A percentile compares a stretch with the other conserved stretches of the same genome.
Evolutionary conservation across 2,329 filamentous ascomycete genomes (phyloP).

Genomic region (Ascosphaera apis): DNA sequence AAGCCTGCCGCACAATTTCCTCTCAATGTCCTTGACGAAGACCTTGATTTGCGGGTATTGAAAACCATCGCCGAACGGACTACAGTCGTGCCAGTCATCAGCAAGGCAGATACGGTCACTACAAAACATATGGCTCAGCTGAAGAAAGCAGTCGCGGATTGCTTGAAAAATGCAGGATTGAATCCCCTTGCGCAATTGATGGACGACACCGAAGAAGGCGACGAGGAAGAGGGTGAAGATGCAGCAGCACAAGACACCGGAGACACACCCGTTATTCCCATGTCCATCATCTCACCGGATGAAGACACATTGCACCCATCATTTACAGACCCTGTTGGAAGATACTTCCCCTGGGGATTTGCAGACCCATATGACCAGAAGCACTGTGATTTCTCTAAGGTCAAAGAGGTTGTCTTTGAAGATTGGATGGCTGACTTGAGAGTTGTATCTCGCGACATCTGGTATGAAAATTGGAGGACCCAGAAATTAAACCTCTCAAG

Average conservation of each 20-base stretch:
- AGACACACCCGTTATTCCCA: constrained; percentile 46
- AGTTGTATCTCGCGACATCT: constrained; percentile 71
- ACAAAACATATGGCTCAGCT: constrained; percentile 78
- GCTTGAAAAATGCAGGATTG: constrained; percentile 61
- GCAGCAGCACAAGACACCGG: constrained; percentile 10
- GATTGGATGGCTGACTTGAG: constrained; percentile 86
- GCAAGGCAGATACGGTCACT: constrained; percentile 95
- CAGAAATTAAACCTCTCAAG: constrained; percentile 16
- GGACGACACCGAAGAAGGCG: constrained; percentile 28
- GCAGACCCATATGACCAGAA: constrained; percentile 76
- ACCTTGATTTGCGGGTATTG: constrained; percentile 75
- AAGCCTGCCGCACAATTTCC: constrained; percentile 19
- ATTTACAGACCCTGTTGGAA: constrained; percentile 34
- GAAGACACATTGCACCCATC: constrained; percentile 40
- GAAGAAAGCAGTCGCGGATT: constrained; percentile 76
- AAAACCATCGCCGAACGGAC: constrained; percentile 79
- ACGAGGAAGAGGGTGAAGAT: constrained; percentile 13
- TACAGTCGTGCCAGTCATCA: constrained; percentile 81
- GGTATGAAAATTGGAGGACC: constrained; percentile 91
- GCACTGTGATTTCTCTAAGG: constrained; percentile 79
- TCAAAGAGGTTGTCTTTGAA: constrained; percentile 78
- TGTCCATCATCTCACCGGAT: constrained; percentile 87
- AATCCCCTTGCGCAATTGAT: constrained; percentile 71
- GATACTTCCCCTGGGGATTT: constrained; percentile 90
- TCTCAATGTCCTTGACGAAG: constrained; percentile 56